Evolutionary conservation across 371 early-diverging fungal species (phyloP).

Genomic region (Parasitella parasitica): DNA sequence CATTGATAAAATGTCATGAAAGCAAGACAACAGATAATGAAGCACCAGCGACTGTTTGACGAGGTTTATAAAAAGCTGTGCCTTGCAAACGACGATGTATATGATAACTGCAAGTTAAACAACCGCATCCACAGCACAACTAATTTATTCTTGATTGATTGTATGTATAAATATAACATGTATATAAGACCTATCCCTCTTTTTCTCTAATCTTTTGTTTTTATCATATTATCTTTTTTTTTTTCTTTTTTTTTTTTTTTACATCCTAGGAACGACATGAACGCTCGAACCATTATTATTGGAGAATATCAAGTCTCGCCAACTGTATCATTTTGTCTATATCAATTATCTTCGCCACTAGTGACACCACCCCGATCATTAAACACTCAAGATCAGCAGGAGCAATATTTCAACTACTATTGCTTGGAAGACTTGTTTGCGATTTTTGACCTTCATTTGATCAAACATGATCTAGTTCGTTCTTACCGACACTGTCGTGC

Average conservation of each 20-base stretch:
- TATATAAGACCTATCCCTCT: background rate
- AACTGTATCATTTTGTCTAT: constrained; percentile 11
- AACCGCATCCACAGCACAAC: too few species aligned
- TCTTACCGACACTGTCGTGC: constrained; percentile 4
- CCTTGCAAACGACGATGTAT: too few species aligned
- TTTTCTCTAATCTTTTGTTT: background rate
- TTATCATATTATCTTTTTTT: background rate
- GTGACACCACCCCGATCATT: constrained; percentile 9
- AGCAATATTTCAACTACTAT: constrained; percentile 9
- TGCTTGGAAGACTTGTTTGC: constrained; percentile 17
- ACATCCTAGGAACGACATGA: constrained; percentile 9
- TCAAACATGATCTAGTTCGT: background rate
- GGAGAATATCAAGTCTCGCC: constrained; percentile 17
- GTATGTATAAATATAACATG: background rate
- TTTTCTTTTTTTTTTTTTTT: background rate
- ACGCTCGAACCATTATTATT: constrained; percentile 9
- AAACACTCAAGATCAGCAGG: background rate
- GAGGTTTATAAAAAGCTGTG: too few species aligned
- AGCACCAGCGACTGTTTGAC: too few species aligned
- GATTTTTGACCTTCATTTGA: constrained; percentile 12
- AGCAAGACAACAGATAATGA: too few species aligned
- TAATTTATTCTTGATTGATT: background rate
- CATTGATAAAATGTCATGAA: too few species aligned
- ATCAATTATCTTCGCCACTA: constrained; percentile 18
- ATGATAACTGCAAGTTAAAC: too few species aligned